Conservation (phyloP, 441 rosid species). For the Gossypium trilobum region DNA sequence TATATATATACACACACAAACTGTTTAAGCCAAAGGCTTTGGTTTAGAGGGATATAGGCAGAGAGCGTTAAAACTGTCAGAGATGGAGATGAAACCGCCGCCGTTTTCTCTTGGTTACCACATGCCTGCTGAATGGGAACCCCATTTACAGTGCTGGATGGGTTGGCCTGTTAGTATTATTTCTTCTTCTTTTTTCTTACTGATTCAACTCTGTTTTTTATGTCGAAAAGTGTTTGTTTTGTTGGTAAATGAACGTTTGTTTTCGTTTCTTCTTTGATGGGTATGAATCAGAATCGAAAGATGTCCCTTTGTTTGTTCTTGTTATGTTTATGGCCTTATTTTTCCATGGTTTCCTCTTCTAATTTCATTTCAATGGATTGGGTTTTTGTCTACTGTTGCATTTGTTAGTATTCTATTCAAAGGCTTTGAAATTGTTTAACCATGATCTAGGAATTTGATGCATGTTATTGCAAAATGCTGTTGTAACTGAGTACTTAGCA, state of each 20-base stretch:
- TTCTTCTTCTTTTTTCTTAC: neutral
- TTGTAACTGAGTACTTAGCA: neutral
- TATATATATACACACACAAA: neutral
- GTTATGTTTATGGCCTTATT: neutral
- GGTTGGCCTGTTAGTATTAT: constrained; percentile 77
- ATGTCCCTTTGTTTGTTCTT: neutral
- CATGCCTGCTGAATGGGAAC: constrained; percentile 97
- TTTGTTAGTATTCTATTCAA: neutral
- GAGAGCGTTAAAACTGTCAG: neutral
- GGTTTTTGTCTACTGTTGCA: neutral
- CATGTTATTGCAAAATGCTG: neutral
- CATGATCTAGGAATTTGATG: neutral
- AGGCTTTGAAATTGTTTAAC: neutral
- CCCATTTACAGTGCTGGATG: constrained; percentile 84
- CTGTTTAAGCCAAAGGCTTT: neutral
- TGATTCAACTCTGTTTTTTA: neutral
- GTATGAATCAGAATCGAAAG: neutral
- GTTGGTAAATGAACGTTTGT: neutral
- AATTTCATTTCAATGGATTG: neutral
- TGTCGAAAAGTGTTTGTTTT: neutral
- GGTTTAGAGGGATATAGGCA: neutral
- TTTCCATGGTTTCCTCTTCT: neutral
- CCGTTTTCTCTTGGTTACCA: constrained; percentile 51
- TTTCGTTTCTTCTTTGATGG: neutral
- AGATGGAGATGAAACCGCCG: constrained; percentile 38